A percentile compares a stretch with the other conserved stretches of the same genome.
These are phyloP conservation scores for Fusarium redolens DNA, from an alignment of 2,329 filamentous ascomycete genomes.

Conservation along the genomic window DNA sequence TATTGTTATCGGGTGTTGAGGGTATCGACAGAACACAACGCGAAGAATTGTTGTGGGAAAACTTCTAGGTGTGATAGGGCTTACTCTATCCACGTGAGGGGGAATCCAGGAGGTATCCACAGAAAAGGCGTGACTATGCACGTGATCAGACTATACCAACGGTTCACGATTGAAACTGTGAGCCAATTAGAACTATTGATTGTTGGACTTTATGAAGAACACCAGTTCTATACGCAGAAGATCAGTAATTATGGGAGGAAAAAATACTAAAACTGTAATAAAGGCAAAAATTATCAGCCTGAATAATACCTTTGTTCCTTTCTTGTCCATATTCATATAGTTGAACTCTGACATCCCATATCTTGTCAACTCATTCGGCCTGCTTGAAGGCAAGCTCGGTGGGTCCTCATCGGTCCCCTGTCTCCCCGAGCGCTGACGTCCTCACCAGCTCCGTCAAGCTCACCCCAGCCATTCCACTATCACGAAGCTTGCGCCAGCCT, in stretches of 20 bases:
- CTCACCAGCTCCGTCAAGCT: constrained; percentile 22
- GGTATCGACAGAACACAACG: constrained; percentile 51
- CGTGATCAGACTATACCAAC: constrained; percentile 21
- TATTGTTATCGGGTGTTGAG: constrained; percentile 58
- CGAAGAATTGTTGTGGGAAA: constrained; percentile 44
- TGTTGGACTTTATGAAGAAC: background rate
- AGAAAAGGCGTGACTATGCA: constrained; percentile 9
- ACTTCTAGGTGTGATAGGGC: constrained; percentile 49
- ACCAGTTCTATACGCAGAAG: background rate
- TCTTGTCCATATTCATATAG: background rate
- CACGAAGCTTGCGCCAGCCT: constrained; percentile 22
- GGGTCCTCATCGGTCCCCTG: constrained; percentile 41
- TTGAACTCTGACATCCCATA: background rate
- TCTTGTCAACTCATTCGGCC: background rate
- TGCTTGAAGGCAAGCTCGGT: constrained; percentile 37
- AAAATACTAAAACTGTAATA: background rate
- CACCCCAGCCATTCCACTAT: constrained; percentile 37
- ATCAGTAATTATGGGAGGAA: background rate
- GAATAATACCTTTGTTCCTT: background rate
- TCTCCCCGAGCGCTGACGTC: constrained; percentile 45
- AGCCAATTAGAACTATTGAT: constrained; percentile 16
- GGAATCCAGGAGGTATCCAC: background rate
- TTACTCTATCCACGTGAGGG: constrained; percentile 52
- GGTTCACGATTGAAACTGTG: background rate
- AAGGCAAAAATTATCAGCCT: background rate